Conservation (phyloP, 306 rosid species). For the Nissolia schottii region DNA sequence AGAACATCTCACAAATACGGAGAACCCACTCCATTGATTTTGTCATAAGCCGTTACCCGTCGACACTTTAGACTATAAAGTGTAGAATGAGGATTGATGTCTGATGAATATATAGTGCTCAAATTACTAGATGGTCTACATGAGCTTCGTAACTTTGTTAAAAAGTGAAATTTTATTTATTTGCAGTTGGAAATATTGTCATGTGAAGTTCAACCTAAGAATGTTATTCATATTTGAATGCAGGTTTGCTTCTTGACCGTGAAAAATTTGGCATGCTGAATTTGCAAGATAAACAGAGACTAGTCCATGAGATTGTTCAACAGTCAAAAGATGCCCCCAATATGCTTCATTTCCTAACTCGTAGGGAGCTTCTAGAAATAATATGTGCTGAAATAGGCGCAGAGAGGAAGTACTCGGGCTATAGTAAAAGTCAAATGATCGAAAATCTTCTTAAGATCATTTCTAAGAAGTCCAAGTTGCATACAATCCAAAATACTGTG, state of each 20-base stretch:
- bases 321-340: conserved; percentile 63
- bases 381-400: conserved; percentile 86
- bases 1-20: too few relatives aligned
- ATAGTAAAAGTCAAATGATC: conserved; percentile 72
- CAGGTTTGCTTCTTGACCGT: conserved; percentile 66
- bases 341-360: conserved; percentile 67
- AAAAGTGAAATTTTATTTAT: too few relatives aligned
- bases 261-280: conserved; percentile 51
- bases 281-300: conserved; percentile 62
- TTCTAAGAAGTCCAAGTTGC: conserved; percentile 49
- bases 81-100: too few relatives aligned
- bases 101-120: too few relatives aligned
- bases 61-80: too few relatives aligned
- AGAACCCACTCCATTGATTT: too few relatives aligned
- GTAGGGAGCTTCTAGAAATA: conserved; percentile 74
- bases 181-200: too few relatives aligned
- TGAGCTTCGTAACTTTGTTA: too few relatives aligned
- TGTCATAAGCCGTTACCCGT: too few relatives aligned
- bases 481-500: conserved; percentile 15
- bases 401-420: conserved; percentile 88
- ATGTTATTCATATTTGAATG: conserved; percentile 1
- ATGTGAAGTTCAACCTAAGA: conserved; percentile 15
- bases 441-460: conserved; percentile 62
- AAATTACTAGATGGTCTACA: too few relatives aligned
- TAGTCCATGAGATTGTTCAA: conserved; percentile 61